Evolutionary conservation across 495 filamentous ascomycete species (phyloP), one percentile per base, ranked within the genome.

Genomic region (Astrocystis sublimbata): DNA sequence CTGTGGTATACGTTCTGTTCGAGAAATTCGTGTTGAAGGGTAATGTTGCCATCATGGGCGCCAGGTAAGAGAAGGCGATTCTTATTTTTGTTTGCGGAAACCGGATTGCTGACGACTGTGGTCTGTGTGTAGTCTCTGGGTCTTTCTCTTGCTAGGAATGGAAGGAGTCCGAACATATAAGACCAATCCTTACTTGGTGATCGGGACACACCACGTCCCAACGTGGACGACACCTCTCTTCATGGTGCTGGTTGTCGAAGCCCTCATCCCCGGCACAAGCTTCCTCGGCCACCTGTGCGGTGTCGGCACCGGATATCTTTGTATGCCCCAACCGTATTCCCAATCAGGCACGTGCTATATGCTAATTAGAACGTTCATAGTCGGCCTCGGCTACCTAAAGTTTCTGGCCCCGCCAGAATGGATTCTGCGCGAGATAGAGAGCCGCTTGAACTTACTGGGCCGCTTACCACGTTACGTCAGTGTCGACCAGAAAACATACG

Each of bases 401-500:
- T 83, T 92, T 57, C 83, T 97, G 23, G 88, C 88, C 33, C 92
- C 92, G 26, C 92, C 91, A 0, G 92, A 96, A 68, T 87, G 86
- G 77, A 75, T 88, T 26, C 77, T 96, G 40, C 81, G 92, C 49
- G 96, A 85, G 84, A 85, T 96, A 52, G 92, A 97, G 75, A 83
- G 84, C 19, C 96, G 91, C 72, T 68, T 96, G 54, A 93, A 96
- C 65, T 82, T 96, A 19, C 79, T 96, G 3, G 90, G 86, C 13
- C 81, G 90, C 59, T 74, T 96, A 38, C 92, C 92, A 15, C 89
- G 93, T 74, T 97, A 96, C 68, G 87, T 97, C 15, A 92, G 89
- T 19, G 85, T 97, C 12, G 92, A 97, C 69, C 92, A 96, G 71
- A 96, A 96, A 83, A 96, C 89, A n/a, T 96, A 92, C 69, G 92